Evolutionary conservation across 106 monocot genomes (phyloP).

Genomic region (Dendrobium chrysotoxum): DNA sequence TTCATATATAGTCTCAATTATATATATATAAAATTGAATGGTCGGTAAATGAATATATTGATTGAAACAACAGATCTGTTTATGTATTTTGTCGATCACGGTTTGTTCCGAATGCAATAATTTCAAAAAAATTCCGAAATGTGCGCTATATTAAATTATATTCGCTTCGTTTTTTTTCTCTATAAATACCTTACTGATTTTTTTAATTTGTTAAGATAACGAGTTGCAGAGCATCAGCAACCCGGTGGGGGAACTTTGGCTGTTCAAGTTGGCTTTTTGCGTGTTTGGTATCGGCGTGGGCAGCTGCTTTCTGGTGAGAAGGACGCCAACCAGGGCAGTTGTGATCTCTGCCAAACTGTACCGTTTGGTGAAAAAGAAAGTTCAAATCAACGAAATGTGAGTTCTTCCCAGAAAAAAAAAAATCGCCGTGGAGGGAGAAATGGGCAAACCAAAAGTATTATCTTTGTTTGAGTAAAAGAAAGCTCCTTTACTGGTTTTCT

Average conservation of each 20-base stretch:
- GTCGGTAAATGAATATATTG: too few species aligned
- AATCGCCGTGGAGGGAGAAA: not conserved
- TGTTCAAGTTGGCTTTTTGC: conserved; percentile 29
- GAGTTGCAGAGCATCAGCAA: conserved; percentile 1
- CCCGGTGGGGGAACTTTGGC: conserved; percentile 31
- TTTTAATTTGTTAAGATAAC: not conserved
- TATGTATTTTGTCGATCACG: too few species aligned
- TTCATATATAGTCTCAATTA: too few species aligned
- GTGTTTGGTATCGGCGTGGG: conserved; percentile 18
- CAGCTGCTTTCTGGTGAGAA: conserved; percentile 9
- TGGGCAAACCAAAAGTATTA: not conserved
- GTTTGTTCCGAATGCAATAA: too few species aligned
- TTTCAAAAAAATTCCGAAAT: too few species aligned
- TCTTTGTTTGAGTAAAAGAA: not conserved
- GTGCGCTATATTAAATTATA: too few species aligned
- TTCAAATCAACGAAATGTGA: not conserved
- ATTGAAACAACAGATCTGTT: too few species aligned
- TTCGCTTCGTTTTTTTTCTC: too few species aligned
- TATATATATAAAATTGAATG: too few species aligned
- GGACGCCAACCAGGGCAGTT: not conserved
- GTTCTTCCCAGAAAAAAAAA: not conserved
- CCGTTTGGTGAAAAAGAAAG: not conserved
- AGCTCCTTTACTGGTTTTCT: not conserved
- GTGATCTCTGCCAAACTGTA: not conserved
- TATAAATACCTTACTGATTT: too few species aligned